These are phyloP conservation scores for Colletotrichum sp. DNA, from an alignment of 2,329 filamentous ascomycete genomes.

Conservation along the genomic window DNA sequence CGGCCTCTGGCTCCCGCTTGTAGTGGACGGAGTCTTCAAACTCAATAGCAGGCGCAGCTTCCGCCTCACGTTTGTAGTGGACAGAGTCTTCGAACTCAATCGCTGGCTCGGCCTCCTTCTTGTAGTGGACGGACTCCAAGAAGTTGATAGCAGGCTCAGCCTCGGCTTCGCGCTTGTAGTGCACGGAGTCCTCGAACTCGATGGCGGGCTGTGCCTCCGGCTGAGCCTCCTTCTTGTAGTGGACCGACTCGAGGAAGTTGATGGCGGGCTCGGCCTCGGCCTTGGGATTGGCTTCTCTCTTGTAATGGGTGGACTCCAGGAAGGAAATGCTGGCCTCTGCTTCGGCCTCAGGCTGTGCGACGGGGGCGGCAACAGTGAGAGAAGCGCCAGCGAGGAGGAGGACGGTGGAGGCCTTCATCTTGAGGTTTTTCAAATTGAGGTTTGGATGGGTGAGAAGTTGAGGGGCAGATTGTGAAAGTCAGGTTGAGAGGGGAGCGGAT, in stretches of 20 bases:
- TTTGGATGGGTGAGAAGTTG: neutral
- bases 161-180: conserved; percentile 1
- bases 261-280: neutral
- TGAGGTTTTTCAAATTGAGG: neutral
- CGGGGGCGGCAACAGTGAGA: neutral
- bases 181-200: neutral
- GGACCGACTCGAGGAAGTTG: neutral
- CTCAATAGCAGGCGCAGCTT: neutral
- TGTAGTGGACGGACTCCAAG: conserved; percentile 1
- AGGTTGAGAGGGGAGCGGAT: neutral
- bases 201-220: neutral
- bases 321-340: neutral
- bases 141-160: neutral
- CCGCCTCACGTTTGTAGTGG: neutral
- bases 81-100: neutral
- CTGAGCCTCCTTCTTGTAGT: conserved; percentile 1
- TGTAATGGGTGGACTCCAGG: neutral
- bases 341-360: neutral
- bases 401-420: neutral
- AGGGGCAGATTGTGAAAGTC: neutral
- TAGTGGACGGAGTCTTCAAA: neutral
- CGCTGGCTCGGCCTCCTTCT: neutral
- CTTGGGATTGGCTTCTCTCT: neutral
- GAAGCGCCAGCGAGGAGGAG: neutral
- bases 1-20: neutral